Base-by-base conservation (phyloP, 2,329 filamentous ascomycete species). In the Podosphaera leucotricha region DNA sequence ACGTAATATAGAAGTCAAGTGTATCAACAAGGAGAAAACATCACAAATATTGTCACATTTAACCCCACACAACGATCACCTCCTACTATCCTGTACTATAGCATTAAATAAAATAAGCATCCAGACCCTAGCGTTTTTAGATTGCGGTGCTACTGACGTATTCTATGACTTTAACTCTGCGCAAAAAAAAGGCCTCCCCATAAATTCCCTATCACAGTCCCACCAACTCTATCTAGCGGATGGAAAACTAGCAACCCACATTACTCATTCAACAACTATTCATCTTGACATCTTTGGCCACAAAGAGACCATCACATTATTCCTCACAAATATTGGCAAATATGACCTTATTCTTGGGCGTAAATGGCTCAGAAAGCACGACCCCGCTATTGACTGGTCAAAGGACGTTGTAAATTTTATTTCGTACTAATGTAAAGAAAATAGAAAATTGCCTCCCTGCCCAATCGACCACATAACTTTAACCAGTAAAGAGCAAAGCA, bases 101-200 rank as follows among this genome's bases (percentile, higher is more conserved):
- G 18, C 33, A 4, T 19, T 6, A 42, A 42, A 42, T 42, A 21
- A 26, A 42, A 42, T 42, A 16, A 19, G 13, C 28, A 19, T 33
- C 20, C 40, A 42, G 18, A 33, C 10, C 5, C 40, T 33, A 42
- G 26, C 40, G 35, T 42, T 33, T 42, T 26, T 33, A 33, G 39
- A 33, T 42, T 42, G 24, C 20, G n/a, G 24, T 20, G 40, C 40
- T 33, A 33, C 40, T 42, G 40, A 42, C 35, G 24, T 20, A 33
- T 42, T 42, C 35, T 42, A 42, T 18, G n/a, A 42, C 24, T 26
- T 42, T 42, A 21, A 42, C 18, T 42, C 40, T 42, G 40, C 24
- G 24, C 40, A 42, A 42, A 18, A 26, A 19, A 42, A 42, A 30
- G 28, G 20, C 13, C 40, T 42, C 5, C 40, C 40, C 35, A 19